Evolutionary conservation across 2,329 filamentous ascomycete genomes (phyloP), one percentile per base, ranked within the genome.

Genomic region (Phialophora verrucosa): DNA sequence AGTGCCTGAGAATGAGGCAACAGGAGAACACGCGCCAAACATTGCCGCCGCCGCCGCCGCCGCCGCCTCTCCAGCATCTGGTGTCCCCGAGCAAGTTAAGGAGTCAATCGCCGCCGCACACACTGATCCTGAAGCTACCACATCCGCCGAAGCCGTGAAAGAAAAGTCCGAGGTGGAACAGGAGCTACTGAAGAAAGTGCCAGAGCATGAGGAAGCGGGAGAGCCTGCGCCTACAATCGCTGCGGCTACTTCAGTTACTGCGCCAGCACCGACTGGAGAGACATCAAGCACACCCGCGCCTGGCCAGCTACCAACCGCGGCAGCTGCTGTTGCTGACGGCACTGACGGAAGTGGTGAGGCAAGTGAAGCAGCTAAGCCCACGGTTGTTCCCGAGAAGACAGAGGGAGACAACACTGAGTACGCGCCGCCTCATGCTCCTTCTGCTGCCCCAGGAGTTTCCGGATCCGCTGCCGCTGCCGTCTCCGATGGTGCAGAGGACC

Each of bases 91-190:
- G 1, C 20, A 51, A 51, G 49, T 84, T 57, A 79, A 77, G 71
- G 75, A 81, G 35, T 83, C 82, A 1, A 75, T 83, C 4, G 73
- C 75, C 20, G 73, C 80, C 61, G 84, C 90, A 25, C 85, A 87
- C 62, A 77, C 83, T 73, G 83, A 81, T 67, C 89, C 91, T 8
- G 92, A 95, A 78, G 91, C 91, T 38, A 86, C 90, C 42, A 85
- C 85, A 63, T 90, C 88, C 77, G 81, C 87, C 1, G 83, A 84
- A 63, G 90, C 88, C 20, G 90, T 95, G 6, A 80, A 85, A 69
- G 91, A 93, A 73, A 95, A 95, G 85, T 87, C 86, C 76, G 84
- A 82, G 10, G 83, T 93, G 4, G 92, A 96, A 81, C 78, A 86
- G 29, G 90, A 96, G 79, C 83, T 96, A 8, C 81, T 93, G 56